Conservation (phyloP, 108 stramenopile species). For the Cyclotella sp. region DNA sequence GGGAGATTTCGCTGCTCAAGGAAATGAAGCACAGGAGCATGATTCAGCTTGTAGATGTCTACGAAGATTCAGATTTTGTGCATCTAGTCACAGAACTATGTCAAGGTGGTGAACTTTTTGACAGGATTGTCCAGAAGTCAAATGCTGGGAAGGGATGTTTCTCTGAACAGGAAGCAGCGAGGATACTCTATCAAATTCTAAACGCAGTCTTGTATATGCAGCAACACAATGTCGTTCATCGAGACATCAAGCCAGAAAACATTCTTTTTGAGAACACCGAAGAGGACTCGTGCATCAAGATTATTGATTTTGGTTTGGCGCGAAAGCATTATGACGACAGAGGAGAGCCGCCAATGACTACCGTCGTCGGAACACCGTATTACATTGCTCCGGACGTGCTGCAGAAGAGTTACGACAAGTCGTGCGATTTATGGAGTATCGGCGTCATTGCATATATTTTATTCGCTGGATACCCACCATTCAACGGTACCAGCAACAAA, state of each 20-base stretch:
- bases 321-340: slow-evolving; percentile 31
- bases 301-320: slow-evolving; percentile 94
- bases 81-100: slow-evolving; percentile 87
- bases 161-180: slow-evolving; percentile 63
- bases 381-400: slow-evolving; percentile 89
- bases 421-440: slow-evolving; percentile 80
- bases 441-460: slow-evolving; percentile 83
- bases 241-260: slow-evolving; percentile 56
- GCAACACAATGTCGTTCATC: slow-evolving; percentile 67
- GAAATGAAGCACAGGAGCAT: slow-evolving; percentile 77
- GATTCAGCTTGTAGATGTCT: slow-evolving; percentile 75
- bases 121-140: slow-evolving; percentile 69
- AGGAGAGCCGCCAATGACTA: slow-evolving; percentile 46
- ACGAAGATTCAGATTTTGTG: slow-evolving; percentile 70
- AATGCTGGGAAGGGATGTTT: slow-evolving; percentile 34
- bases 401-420: slow-evolving; percentile 49
- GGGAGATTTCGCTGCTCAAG: slow-evolving; percentile 59
- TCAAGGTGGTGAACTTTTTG: slow-evolving; percentile 84
- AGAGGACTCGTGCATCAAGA: slow-evolving; percentile 73
- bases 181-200: slow-evolving; percentile 62
- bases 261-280: slow-evolving; percentile 51
- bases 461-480: slow-evolving; percentile 64
- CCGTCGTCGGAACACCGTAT: slow-evolving; percentile 84
- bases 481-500: slow-evolving; percentile 70
- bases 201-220: slow-evolving; percentile 78